A percentile compares a stretch with the other conserved stretches of the same genome.
These are phyloP conservation scores for Saccharomyces hybrid DNA, from an alignment of 1,139 yeast species.

Conservation along the genomic window DNA sequence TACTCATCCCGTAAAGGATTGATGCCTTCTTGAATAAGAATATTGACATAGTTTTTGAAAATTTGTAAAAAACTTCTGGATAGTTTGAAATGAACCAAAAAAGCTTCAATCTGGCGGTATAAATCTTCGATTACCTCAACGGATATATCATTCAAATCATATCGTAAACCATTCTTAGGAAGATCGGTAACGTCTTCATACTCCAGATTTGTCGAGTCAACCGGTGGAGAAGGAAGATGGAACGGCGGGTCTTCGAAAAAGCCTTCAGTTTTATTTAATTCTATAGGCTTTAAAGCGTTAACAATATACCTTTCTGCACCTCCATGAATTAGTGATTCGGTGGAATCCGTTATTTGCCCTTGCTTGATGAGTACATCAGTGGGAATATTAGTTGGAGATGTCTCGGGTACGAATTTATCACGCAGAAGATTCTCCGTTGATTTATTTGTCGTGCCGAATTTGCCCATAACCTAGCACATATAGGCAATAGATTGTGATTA, in stretches of 20 bases:
- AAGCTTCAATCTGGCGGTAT: not conserved
- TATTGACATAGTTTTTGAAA: conserved; percentile 7
- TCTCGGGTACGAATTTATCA: not conserved
- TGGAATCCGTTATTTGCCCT: not conserved
- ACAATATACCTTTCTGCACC: not conserved
- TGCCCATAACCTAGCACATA: not conserved
- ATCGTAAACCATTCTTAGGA: not conserved
- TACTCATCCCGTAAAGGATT: conserved; percentile 12
- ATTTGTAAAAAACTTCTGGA: conserved; percentile 12
- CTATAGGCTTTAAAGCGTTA: not conserved
- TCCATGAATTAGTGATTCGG: not conserved
- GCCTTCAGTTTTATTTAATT: not conserved
- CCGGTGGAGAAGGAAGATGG: not conserved
- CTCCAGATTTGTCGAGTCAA: not conserved
- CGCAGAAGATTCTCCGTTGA: not conserved
- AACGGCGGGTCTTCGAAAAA: not conserved
- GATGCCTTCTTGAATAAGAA: conserved; percentile 8
- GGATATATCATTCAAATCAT: not conserved
- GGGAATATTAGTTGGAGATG: not conserved
- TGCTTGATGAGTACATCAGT: not conserved
- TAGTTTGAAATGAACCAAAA: conserved; percentile 1
- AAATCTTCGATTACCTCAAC: not conserved
- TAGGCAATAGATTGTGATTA: not conserved
- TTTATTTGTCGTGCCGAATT: not conserved
- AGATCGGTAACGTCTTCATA: not conserved